Evolutionary conservation across 31 red algal genomes (phyloP).

Genomic region (Porphyra umbilicalis): DNA sequence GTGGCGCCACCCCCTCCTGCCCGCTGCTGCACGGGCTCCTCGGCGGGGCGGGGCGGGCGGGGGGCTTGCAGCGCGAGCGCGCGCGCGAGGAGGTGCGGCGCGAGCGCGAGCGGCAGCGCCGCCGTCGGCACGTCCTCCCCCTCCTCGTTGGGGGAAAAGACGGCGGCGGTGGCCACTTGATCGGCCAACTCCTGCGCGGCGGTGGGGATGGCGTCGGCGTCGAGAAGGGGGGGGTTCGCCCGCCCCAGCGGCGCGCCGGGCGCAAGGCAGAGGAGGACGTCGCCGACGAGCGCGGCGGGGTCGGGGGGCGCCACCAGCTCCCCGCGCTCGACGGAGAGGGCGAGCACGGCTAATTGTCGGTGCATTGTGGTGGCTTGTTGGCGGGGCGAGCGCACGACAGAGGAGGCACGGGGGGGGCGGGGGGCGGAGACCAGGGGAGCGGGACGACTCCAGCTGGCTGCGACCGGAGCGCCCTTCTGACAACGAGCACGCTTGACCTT

Average conservation of each 20-base stretch:
- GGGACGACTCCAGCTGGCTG: no score
- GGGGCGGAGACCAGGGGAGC: no score
- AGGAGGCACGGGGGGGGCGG: no score
- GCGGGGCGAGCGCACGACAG: no score
- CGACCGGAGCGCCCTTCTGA: no score
- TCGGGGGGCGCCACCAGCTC: background rate
- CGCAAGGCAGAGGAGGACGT: background rate
- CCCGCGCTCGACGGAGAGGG: background rate
- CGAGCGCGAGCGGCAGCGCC: slow-evolving; percentile 30
- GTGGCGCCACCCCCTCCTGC: no score
- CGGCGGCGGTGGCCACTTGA: slow-evolving; percentile 1
- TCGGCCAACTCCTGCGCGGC: background rate
- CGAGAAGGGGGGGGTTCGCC: background rate
- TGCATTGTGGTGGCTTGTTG: no score
- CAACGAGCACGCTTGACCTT: no score
- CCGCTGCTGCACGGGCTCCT: background rate
- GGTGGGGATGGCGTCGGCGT: background rate
- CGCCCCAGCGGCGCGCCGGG: background rate
- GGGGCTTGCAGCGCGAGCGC: slow-evolving; percentile 11
- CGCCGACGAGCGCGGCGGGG: background rate
- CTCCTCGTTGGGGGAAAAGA: slow-evolving; percentile 43
- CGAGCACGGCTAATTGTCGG: background rate
- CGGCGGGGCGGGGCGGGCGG: background rate
- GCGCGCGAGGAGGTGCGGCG: slow-evolving; percentile 35
- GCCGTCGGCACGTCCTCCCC: slow-evolving; percentile 55